Evolutionary conservation across 352 stramenopile species (phyloP).

Genomic region (Phytopythium ostracodes): DNA sequence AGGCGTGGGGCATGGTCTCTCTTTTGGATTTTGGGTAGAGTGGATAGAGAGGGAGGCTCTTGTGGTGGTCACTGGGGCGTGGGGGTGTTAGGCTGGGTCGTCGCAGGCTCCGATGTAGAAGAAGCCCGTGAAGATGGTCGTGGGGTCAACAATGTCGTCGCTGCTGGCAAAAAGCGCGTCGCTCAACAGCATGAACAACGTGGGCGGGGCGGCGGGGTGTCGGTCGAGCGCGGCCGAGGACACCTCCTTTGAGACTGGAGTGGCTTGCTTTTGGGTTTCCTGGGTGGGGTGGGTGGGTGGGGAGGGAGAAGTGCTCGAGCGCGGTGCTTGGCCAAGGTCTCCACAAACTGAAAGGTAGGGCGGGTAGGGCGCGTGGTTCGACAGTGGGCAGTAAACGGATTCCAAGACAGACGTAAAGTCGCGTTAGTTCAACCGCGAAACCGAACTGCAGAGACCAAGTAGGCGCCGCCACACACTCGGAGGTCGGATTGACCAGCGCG

Average conservation of each 20-base stretch:
- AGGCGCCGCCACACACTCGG: too few relatives aligned
- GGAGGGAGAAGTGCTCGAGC: neutral
- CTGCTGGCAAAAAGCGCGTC: slow-evolving; percentile 64
- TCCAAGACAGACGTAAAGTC: too few relatives aligned
- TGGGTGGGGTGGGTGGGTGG: slow-evolving; percentile 11
- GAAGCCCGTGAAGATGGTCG: slow-evolving; percentile 87
- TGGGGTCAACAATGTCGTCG: slow-evolving; percentile 87
- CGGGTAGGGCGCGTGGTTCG: too few relatives aligned
- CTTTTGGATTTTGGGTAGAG: neutral
- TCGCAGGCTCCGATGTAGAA: slow-evolving; percentile 90
- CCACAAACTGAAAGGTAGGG: neutral
- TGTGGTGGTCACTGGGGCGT: neutral
- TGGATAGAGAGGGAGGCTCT: neutral
- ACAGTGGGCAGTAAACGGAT: too few relatives aligned
- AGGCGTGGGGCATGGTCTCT: slow-evolving; percentile 39
- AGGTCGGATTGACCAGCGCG: neutral
- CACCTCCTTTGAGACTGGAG: neutral
- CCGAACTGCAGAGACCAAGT: too few relatives aligned
- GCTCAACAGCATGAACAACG: slow-evolving; percentile 80
- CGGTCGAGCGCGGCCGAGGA: slow-evolving; percentile 3
- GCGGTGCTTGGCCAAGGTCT: neutral
- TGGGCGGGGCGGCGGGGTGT: slow-evolving; percentile 11
- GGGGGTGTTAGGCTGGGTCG: slow-evolving; percentile 78
- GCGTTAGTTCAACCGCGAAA: too few relatives aligned
- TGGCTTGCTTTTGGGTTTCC: slow-evolving; percentile 6